These are phyloP conservation scores for Auricularia heimuer DNA, from an alignment of 768 basidiomycete species.

Conservation along the genomic window DNA sequence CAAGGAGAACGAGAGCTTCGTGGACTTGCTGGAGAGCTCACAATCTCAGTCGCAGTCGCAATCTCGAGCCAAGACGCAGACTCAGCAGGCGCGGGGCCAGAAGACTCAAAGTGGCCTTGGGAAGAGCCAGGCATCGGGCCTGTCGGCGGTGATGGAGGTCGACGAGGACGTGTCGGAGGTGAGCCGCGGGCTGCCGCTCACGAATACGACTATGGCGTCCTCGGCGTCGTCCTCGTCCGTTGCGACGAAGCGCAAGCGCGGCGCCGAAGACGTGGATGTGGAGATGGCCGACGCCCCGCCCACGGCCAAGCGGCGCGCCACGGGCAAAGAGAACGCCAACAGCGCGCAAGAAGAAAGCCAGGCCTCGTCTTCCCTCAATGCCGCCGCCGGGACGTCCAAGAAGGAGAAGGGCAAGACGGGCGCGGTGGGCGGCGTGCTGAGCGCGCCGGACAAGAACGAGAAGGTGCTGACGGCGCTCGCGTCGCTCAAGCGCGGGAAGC, in stretches of 20 bases:
- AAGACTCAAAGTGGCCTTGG: not conserved
- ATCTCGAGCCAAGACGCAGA: not conserved
- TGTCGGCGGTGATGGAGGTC: not conserved
- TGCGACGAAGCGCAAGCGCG: not conserved
- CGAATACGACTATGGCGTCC: not conserved
- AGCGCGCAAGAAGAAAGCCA: conserved; percentile 20
- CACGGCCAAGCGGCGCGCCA: not conserved
- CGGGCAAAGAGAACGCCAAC: not conserved
- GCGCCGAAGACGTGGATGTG: not conserved
- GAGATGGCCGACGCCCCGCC: not conserved
- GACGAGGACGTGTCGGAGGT: conserved; percentile 1
- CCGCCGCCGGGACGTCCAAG: conserved; percentile 5
- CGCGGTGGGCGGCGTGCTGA: not conserved
- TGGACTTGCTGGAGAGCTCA: not conserved
- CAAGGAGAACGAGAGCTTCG: not conserved
- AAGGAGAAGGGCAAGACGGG: conserved; percentile 8
- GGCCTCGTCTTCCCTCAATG: conserved; percentile 10
- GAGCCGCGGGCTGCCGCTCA: not conserved
- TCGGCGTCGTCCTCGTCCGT: not conserved
- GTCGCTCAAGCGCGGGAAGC: conserved; percentile 60
- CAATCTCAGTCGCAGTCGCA: not conserved
- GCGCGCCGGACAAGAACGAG: conserved; percentile 55
- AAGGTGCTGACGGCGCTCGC: conserved; percentile 66
- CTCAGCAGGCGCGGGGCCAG: not conserved
- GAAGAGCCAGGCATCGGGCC: not conserved